phyloP scores from a whole-genome alignment of 1,139 yeast genomes.

The Diutina sp. region DNA sequence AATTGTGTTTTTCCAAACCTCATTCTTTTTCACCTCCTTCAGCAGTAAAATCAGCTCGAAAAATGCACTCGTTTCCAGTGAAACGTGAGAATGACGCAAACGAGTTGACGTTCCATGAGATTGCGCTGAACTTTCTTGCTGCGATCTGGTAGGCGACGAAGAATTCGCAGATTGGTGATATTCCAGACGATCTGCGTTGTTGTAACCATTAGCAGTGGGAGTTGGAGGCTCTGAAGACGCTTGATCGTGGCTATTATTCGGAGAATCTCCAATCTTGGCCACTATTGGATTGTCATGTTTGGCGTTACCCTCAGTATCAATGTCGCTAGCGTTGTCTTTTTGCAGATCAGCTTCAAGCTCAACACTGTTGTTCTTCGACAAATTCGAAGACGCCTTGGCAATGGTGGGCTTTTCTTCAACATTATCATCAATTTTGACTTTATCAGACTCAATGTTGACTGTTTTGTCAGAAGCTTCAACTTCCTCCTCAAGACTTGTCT shows the following conservation, averaged over 20 bases:
- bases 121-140: background rate
- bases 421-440: no score
- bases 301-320: no score
- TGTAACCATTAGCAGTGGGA: background rate
- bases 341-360: no score
- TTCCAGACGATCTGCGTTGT: background rate
- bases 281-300: no score
- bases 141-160: background rate
- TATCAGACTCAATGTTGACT: no score
- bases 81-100: background rate
- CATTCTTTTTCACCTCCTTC: background rate
- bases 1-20: background rate
- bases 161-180: background rate
- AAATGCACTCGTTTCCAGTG: background rate
- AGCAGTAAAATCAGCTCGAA: background rate
- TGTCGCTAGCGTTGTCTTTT: no score
- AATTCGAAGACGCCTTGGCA: no score
- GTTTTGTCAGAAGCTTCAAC: no score
- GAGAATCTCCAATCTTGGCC: background rate
- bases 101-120: background rate
- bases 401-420: no score
- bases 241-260: background rate
- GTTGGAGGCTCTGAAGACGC: background rate
- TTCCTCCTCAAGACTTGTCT: background rate
- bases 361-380: no score